phyloP scores from a whole-genome alignment of 1,284 basidiomycete species.

The Vanrija pseudolonga region DNA sequence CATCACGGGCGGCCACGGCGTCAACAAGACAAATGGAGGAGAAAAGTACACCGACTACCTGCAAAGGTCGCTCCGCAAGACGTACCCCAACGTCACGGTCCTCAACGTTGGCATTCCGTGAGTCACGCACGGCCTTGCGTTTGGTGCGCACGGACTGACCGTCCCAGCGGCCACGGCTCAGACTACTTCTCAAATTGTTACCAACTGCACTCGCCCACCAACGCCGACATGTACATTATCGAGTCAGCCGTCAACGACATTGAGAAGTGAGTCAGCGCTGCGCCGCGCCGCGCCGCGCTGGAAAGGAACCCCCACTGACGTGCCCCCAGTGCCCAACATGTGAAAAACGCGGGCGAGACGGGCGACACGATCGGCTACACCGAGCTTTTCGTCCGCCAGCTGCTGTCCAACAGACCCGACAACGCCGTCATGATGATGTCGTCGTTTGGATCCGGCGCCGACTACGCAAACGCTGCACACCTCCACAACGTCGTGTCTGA shows the following conservation, averaged over 20 bases:
- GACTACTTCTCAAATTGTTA: conserved; percentile 11
- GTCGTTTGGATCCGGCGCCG: neutral
- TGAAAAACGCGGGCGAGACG: neutral
- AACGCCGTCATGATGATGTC: conserved; percentile 3
- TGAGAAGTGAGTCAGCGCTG: neutral
- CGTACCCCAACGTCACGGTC: conserved; percentile 1
- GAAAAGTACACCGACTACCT: neutral
- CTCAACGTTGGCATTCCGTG: conserved; percentile 1
- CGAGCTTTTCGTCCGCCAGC: conserved; percentile 5
- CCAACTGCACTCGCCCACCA: neutral
- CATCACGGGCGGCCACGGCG: conserved; percentile 1
- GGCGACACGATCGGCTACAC: neutral
- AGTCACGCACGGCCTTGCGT: neutral
- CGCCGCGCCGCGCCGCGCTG: no score
- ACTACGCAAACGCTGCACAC: conserved; percentile 4
- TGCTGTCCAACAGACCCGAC: neutral
- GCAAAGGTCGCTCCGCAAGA: neutral
- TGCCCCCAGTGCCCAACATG: neutral
- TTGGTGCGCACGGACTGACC: neutral
- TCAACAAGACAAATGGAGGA: neutral
- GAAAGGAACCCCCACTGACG: no score
- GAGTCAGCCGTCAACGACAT: conserved; percentile 9
- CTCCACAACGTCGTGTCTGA: neutral
- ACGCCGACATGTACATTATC: conserved; percentile 6
- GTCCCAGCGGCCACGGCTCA: neutral